phyloP scores from a whole-genome alignment of 176 grass and related monocot genomes.

The Oryza australiensis region DNA sequence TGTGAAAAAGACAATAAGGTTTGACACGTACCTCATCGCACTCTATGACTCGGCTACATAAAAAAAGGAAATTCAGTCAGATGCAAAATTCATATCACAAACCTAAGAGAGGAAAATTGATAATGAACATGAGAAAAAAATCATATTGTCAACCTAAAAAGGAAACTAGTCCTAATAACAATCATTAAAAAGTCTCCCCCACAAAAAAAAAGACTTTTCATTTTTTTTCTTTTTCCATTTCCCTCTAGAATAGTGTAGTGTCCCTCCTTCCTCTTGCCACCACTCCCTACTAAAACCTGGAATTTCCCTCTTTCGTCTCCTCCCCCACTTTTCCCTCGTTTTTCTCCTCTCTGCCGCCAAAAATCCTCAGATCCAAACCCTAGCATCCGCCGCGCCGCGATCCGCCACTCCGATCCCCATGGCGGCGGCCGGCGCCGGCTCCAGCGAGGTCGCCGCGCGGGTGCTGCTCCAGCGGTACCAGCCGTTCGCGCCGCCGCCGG shows the following conservation, averaged over 20 bases:
- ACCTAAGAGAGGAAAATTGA: background rate
- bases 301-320: conserved; percentile 56
- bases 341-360: conserved; percentile 36
- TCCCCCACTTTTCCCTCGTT: conserved; percentile 44
- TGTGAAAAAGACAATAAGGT: too few relatives aligned
- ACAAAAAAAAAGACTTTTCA: too few relatives aligned
- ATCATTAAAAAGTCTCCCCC: background rate
- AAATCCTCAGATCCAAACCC: conserved; percentile 45
- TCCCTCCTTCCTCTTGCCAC: background rate
- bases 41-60: too few relatives aligned
- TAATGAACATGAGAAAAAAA: background rate
- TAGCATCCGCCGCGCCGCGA: background rate
- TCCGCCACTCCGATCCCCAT: conserved; percentile 16
- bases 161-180: background rate
- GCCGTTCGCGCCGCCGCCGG: conserved; percentile 46
- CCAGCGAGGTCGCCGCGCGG: conserved; percentile 39
- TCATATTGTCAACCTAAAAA: background rate
- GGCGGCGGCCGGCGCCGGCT: conserved; percentile 45
- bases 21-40: too few relatives aligned
- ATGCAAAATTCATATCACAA: background rate
- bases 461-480: conserved; percentile 52
- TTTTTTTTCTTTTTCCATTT: background rate
- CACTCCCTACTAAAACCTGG: conserved; percentile 32
- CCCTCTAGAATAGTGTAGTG: too few relatives aligned
- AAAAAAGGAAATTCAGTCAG: too few relatives aligned